Base-by-base conservation (phyloP, 345 rosid genomes). In the Eucalyptus pauciflora region DNA sequence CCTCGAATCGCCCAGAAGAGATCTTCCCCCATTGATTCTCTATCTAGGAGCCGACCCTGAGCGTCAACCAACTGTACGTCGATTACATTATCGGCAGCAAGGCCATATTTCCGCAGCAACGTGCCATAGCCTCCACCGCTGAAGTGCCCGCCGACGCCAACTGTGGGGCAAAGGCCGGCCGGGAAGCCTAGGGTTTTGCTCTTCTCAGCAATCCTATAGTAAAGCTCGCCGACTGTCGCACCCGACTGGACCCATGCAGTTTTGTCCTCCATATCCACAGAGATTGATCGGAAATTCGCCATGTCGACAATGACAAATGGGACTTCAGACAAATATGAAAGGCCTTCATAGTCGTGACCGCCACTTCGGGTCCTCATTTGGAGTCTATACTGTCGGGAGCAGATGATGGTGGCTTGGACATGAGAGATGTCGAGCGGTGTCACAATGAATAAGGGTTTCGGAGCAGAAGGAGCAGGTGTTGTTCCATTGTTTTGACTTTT, bases 211-310 rank as follows among this genome's bases (percentile, higher is more conserved):
- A 95, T 91, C 67, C 91, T 90, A 20, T 93, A 92, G 91, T 94
- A 94, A 81, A 94, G 89, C 80, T 94, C 96, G 2, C 97, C 97
- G 15, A 91, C 13, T 7, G 94, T 94, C 27, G 95, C 93, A n/a
- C 96, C 95, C 11, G 96, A 86, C 67, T 94, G 93, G 50, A 92
- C 94, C 97, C 97, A 95, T 8, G 95, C 97, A 58, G 93, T 94
- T 31, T 89, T 91, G 71, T 91, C 88, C 22, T 89, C 87, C 3
- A 71, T 50, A 51, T 94, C 91, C 41, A 95, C 91, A 33, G 86
- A 56, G 25, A 94, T 90, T 5, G 91, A 89, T 86, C 94, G 92
- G n/a, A 94, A 92, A 90, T 90, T 90, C 17, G 88, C 88, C 86
- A 95, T 79, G 87, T 95, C 97, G 29, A 95, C 33, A 83, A 94